phyloP scores from a whole-genome alignment of 2,329 filamentous ascomycete genomes.

The Pseudogymnoascus verrucosus region DNA sequence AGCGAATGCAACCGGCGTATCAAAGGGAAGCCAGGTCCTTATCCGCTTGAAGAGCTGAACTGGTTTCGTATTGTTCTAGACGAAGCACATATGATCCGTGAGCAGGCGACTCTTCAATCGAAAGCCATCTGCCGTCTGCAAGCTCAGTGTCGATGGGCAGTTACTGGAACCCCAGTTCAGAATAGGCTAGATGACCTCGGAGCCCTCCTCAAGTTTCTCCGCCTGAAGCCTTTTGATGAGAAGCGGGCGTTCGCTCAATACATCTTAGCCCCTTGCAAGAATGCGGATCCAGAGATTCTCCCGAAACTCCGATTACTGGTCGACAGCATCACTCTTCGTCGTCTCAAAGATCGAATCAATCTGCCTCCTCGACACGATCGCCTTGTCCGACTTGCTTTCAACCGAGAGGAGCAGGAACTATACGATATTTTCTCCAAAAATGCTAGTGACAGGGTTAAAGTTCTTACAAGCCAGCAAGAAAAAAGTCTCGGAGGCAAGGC shows the following conservation, averaged over 20 bases:
- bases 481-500: conserved; percentile 70
- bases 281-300: conserved; percentile 74
- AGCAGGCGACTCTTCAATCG: conserved; percentile 71
- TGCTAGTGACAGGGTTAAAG: conserved; percentile 69
- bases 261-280: conserved; percentile 81
- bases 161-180: conserved; percentile 94
- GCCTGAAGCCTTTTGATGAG: conserved; percentile 78
- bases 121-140: conserved; percentile 75
- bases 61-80: conserved; percentile 94
- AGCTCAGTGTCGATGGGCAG: conserved; percentile 82
- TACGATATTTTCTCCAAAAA: conserved; percentile 82
- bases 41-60: conserved; percentile 67
- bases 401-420: conserved; percentile 61
- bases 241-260: conserved; percentile 65
- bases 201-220: conserved; percentile 77
- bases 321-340: conserved; percentile 86
- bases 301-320: conserved; percentile 82
- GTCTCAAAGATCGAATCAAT: conserved; percentile 85
- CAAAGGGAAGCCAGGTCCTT: conserved; percentile 49
- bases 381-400: conserved; percentile 68
- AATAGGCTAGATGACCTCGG: conserved; percentile 88
- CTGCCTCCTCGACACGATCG: conserved; percentile 67
- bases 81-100: conserved; percentile 90
- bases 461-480: conserved; percentile 57
- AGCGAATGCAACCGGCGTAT: conserved; percentile 64